Conservation (phyloP, 2,329 filamentous ascomycete genomes). For the Metarhizium sp. region DNA sequence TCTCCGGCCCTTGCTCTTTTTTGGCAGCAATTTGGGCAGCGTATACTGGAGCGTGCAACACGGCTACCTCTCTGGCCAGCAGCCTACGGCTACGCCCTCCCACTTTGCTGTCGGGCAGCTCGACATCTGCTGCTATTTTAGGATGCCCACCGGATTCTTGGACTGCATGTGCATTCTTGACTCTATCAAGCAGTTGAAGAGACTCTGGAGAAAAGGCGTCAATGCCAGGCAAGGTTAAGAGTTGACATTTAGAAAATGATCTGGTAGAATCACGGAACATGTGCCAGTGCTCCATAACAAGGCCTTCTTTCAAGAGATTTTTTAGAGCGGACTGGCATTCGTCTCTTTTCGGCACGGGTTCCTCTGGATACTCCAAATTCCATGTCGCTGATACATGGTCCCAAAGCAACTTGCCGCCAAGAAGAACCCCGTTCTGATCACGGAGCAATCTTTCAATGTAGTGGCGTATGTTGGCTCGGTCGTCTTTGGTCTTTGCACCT, state of each 20-base stretch:
- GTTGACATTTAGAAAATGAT: slow-evolving; percentile 32
- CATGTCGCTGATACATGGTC: slow-evolving; percentile 37
- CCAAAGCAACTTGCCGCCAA: slow-evolving; percentile 40
- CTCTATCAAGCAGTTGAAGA: slow-evolving; percentile 33
- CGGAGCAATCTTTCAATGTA: slow-evolving; percentile 20
- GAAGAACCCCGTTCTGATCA: slow-evolving; percentile 36
- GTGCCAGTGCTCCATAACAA: slow-evolving; percentile 31
- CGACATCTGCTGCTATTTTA: neutral
- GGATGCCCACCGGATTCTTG: neutral
- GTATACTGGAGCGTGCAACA: slow-evolving; percentile 43
- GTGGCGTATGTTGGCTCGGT: slow-evolving; percentile 2
- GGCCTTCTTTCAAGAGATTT: slow-evolving; percentile 25
- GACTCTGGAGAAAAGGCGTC: slow-evolving; percentile 33
- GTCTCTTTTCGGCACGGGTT: slow-evolving; percentile 30
- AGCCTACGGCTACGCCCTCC: slow-evolving; percentile 22
- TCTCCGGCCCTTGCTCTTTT: slow-evolving; percentile 16
- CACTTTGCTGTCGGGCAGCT: slow-evolving; percentile 8
- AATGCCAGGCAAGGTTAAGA: slow-evolving; percentile 32
- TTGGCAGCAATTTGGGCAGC: slow-evolving; percentile 27
- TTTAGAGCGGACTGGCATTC: slow-evolving; percentile 29
- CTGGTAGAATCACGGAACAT: slow-evolving; percentile 32
- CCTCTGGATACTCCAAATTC: slow-evolving; percentile 27
- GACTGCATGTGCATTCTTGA: slow-evolving; percentile 33
- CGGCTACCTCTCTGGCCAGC: slow-evolving; percentile 34
- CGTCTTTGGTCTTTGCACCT: neutral